Conservation (phyloP, 1,139 yeast species). For the Diutina scorzettiae region DNA sequence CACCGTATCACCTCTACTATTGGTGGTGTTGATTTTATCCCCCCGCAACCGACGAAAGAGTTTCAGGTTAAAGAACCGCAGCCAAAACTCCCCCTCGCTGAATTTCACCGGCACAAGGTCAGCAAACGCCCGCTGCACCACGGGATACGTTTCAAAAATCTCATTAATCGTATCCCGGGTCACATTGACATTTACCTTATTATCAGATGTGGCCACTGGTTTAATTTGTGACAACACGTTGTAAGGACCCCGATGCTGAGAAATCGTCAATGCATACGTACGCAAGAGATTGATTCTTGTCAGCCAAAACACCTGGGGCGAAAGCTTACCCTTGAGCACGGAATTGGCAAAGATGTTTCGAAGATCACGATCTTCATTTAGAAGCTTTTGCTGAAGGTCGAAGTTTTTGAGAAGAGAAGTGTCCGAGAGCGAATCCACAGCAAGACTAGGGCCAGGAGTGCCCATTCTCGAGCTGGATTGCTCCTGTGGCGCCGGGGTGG, state of each 20-base stretch:
- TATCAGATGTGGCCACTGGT: conserved; percentile 84
- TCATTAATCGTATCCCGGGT: conserved; percentile 85
- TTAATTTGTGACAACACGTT: conserved; percentile 88
- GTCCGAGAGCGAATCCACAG: conserved; percentile 23
- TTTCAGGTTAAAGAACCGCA: conserved; percentile 86
- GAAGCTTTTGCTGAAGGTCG: conserved; percentile 64
- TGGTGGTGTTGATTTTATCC: conserved; percentile 57
- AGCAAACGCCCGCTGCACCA: conserved; percentile 78
- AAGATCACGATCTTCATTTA: conserved; percentile 59
- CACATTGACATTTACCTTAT: conserved; percentile 82
- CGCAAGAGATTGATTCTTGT: conserved; percentile 69
- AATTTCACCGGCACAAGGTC: conserved; percentile 78
- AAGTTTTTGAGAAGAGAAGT: conserved; percentile 48
- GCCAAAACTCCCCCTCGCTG: conserved; percentile 90
- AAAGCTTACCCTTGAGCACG: conserved; percentile 66
- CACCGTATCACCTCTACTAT: conserved; percentile 73
- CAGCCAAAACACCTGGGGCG: conserved; percentile 82
- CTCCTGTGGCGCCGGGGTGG: conserved; percentile 7
- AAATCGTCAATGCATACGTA: conserved; percentile 72
- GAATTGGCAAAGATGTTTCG: conserved; percentile 77
- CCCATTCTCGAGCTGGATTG: background rate
- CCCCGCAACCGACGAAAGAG: conserved; percentile 82
- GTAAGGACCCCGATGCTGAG: conserved; percentile 87
- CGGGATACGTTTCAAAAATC: conserved; percentile 86
- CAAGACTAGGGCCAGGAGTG: conserved; percentile 13